Evolutionary conservation across 305 asterid species (phyloP), one percentile per base, ranked within the genome.

Genomic region (Solanum hybrid): DNA sequence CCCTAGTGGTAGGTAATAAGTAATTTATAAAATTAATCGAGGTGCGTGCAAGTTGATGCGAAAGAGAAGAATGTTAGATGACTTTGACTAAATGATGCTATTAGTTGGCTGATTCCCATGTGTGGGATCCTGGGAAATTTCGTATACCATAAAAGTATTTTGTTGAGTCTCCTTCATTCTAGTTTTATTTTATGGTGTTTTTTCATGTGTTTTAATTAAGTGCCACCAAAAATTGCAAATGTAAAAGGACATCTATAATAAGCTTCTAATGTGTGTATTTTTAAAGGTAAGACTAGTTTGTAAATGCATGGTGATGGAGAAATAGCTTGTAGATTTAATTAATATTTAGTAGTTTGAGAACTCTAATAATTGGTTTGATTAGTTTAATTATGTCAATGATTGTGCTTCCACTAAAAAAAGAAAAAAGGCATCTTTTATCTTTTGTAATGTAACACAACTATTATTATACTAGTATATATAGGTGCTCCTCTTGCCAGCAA

Each of bases 311-410:
- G 75, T 51, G 22, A 81, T 42, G 86, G 37, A 42, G 22, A 42
- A 51, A 84, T 51, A 19, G 29, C 29, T 84, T 27, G 31, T 84
- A 84, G 17, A 29, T 4, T 51, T 84, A 9, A 22, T 27, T 19
- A 56, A 31, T 45, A 45, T 27, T 45, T 17, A 17, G 27, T 17
- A 29, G 22, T 31, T 84, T 84, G 87, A 84, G 4, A 51, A 29
- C 40, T 84, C 72, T 84, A 42, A 78, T 79, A 38, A 51, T 84
- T 85, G 75, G 45, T 60, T 85, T 85, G 87, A 85, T 85, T 85
- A 85, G 32, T 85, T 82, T 85, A 85, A 85, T 85, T 11, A 85
- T 85, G 87, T 51, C 87, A 85, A 85, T 85, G 87, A 85, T 85
- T 85, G 19, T 31, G 42, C 42, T 51, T 24, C 87, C 87, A 85